phyloP scores from a whole-genome alignment of 352 stramenopile species.

The Phytophthora quininea region DNA sequence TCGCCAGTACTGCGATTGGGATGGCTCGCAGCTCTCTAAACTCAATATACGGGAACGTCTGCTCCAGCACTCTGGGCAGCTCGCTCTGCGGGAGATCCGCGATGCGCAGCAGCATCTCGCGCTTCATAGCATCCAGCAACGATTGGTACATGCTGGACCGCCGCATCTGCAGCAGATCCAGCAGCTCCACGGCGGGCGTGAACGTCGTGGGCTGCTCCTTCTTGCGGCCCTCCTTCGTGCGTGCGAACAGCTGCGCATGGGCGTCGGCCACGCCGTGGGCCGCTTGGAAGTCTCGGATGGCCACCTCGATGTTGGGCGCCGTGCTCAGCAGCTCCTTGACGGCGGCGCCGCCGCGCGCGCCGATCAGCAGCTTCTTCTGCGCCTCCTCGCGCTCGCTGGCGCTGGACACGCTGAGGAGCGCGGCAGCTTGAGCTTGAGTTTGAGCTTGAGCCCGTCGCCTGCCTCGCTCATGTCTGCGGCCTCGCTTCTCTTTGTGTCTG shows the following conservation, averaged over 20 bases:
- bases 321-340: constrained; percentile 86
- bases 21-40: constrained; percentile 86
- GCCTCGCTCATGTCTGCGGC: constrained; percentile 46
- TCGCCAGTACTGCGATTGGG: constrained; percentile 81
- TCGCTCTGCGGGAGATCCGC: constrained; percentile 72
- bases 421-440: constrained; percentile 72
- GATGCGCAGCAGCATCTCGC: constrained; percentile 80
- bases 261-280: constrained; percentile 61
- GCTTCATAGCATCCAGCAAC: constrained; percentile 67
- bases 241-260: constrained; percentile 46
- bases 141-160: constrained; percentile 73
- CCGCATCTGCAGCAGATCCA: constrained; percentile 74
- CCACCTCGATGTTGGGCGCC: constrained; percentile 82
- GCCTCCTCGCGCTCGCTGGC: constrained; percentile 20
- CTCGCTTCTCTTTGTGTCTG: constrained; percentile 9
- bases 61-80: constrained; percentile 71
- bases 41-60: constrained; percentile 89
- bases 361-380: constrained; percentile 66
- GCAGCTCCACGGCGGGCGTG: constrained; percentile 67
- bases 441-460: constrained; percentile 41
- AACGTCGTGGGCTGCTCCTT: constrained; percentile 43
- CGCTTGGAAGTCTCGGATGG: constrained; percentile 81
- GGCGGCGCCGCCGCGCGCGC: constrained; percentile 70
- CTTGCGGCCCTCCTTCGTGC: constrained; percentile 27
- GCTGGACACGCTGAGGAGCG: constrained; percentile 26